phyloP scores from a whole-genome alignment of 169 alveolate genomes.

The Perkinsus chesapeaki region DNA sequence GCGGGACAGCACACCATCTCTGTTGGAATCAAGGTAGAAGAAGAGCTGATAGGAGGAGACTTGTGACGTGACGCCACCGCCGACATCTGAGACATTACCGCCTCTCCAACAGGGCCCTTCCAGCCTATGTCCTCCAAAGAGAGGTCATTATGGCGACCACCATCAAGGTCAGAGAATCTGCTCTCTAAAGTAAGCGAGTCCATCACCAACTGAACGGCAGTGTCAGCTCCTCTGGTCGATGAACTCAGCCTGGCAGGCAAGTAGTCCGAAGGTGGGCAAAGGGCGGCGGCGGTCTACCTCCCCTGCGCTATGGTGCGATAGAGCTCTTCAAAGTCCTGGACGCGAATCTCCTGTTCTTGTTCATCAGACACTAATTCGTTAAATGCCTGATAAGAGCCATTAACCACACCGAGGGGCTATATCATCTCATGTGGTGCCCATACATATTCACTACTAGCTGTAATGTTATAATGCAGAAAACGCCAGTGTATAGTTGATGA shows the following conservation, averaged over 20 bases:
- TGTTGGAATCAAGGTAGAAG: not conserved
- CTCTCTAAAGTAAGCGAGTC: not conserved
- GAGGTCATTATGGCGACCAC: not conserved
- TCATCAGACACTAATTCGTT: not conserved
- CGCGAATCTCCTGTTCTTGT: not conserved
- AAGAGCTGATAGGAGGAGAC: not conserved
- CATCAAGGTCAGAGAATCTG: not conserved
- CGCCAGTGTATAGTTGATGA: no score
- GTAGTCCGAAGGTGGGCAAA: not conserved
- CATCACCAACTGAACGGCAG: not conserved
- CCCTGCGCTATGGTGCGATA: not conserved
- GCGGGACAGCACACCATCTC: not conserved
- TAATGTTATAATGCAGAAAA: no score
- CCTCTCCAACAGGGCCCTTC: not conserved
- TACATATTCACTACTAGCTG: no score
- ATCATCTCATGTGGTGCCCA: no score
- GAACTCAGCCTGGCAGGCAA: not conserved
- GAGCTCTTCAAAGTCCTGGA: not conserved
- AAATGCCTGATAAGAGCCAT: not conserved
- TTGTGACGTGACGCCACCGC: not conserved
- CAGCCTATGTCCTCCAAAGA: not conserved
- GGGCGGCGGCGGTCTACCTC: not conserved
- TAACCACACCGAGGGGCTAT: no score
- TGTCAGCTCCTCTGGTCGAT: not conserved
- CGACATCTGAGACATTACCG: not conserved